Base-by-base conservation (phyloP, 805 yeast species). In the Spathaspora hagerdaliae region DNA sequence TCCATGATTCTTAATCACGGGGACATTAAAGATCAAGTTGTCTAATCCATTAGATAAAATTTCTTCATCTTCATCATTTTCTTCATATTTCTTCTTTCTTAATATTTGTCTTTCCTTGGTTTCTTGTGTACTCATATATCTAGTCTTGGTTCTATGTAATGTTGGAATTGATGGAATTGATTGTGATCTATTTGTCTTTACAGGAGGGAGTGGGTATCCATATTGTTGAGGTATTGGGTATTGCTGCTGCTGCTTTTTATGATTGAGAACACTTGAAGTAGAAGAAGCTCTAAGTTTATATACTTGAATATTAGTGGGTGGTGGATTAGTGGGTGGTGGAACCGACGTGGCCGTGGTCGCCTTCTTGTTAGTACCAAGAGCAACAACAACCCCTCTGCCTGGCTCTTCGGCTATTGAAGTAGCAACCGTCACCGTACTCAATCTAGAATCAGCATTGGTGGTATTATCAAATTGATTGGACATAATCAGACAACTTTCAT, bases 1-100 rank as follows among this genome's bases (percentile, higher is more conserved):
- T 35, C 63, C 62, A 46, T 64, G 65, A 46, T 62, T 65, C 43
- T 60, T 61, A 19, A 71, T 64, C 9, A 72, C 64, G 1, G 77
- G 77, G 14, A 72, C 76, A 48, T 72, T 72, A 51, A 72, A 71
- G 10, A 69, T 71, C 40, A 71, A 55, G 31, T 46, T 41, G 43
- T 67, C 71, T 41, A 69, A 50, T 49, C 70, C 75, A 47, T 65
- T 63, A 10, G 62, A 49, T 29, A 68, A 50, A 27, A 70, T 63
- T 32, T 66, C 72, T 41, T 70, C 75, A 43, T 69, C 75, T 49
- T 63, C 61, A 39, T 68, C 70, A 50, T 67, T 60, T 14, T 71
- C 75, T 42, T 71, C 77, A 47, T 69, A 71, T 31, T 55, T 55
- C 50, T 71, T 64, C 51, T 70, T 71, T 10, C 74, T 58, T 19